A percentile compares a stretch with the other conserved stretches of the same genome.
Evolutionary conservation across 73 alveolate genomes (phyloP).

Genomic region (Tetrahymena borealis): DNA sequence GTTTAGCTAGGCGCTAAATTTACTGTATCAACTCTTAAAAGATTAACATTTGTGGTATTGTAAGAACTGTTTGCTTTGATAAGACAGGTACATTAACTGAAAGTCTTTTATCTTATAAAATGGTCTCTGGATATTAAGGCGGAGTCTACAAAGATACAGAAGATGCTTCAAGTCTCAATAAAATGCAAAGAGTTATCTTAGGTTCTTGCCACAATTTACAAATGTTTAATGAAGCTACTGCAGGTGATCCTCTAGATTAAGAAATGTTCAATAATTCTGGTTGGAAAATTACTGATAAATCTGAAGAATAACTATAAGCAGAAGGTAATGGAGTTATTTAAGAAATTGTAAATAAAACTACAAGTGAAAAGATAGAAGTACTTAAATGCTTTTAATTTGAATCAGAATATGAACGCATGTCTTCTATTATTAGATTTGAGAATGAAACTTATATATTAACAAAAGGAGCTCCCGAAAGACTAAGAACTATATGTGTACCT

Average conservation of each 20-base stretch:
- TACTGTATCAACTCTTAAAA: constrained; percentile 80
- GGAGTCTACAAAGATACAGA: constrained; percentile 6
- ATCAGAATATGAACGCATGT: constrained; percentile 72
- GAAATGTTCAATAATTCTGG: constrained; percentile 78
- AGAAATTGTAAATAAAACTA: constrained; percentile 49
- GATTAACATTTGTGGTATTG: constrained; percentile 84
- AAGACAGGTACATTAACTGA: constrained; percentile 91
- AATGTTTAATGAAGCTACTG: constrained; percentile 41
- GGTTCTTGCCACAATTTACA: constrained; percentile 83
- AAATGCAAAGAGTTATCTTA: constrained; percentile 39
- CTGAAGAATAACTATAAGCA: constrained; percentile 54
- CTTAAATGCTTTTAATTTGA: constrained; percentile 73
- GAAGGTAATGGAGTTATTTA: constrained; percentile 40
- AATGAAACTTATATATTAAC: constrained; percentile 43
- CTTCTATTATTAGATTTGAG: constrained; percentile 54
- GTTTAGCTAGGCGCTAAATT: constrained; percentile 63
- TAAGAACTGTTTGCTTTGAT: constrained; percentile 74
- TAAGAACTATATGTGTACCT: constrained; percentile 53
- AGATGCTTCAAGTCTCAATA: constrained; percentile 17
- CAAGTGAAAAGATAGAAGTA: constrained; percentile 26
- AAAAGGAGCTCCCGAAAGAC: constrained; percentile 90
- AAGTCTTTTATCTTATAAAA: constrained; percentile 66
- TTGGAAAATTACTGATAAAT: constrained; percentile 47
- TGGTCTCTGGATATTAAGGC: constrained; percentile 39
- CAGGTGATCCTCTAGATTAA: constrained; percentile 91